phyloP scores from a whole-genome alignment of 2,329 filamentous ascomycete genomes.

The Macrophomina pseudophaseolina region DNA sequence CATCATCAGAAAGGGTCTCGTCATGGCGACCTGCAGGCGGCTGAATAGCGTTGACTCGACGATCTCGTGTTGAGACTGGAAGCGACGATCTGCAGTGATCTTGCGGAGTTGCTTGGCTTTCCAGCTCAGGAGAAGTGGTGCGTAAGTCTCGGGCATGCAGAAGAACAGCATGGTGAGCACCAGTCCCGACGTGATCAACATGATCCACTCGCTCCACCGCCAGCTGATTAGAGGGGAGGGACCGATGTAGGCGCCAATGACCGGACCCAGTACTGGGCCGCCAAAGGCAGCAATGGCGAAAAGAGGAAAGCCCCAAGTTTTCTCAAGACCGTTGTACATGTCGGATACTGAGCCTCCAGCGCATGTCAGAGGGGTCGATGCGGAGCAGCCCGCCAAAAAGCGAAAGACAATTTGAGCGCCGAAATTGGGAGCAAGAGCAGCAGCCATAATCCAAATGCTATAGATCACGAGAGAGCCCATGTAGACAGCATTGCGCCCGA shows the following conservation, averaged over 20 bases:
- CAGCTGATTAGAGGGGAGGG: conserved; percentile 42
- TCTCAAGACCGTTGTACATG: conserved; percentile 54
- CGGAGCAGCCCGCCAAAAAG: conserved; percentile 57
- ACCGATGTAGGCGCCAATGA: conserved; percentile 43
- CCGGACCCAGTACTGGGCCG: conserved; percentile 45
- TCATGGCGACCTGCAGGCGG: conserved; percentile 28
- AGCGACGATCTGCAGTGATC: conserved; percentile 44
- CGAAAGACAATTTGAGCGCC: conserved; percentile 55
- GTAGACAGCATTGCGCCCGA: conserved; percentile 52
- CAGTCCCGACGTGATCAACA: conserved; percentile 41
- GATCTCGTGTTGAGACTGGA: conserved; percentile 39
- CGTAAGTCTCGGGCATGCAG: conserved; percentile 57
- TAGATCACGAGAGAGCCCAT: conserved; percentile 52
- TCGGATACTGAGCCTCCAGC: conserved; percentile 55
- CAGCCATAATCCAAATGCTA: conserved; percentile 57
- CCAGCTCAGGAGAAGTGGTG: conserved; percentile 43
- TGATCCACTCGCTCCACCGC: conserved; percentile 47
- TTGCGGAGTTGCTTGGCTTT: conserved; percentile 38
- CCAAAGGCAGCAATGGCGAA: conserved; percentile 53
- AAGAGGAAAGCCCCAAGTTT: conserved; percentile 56
- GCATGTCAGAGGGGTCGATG: conserved; percentile 51
- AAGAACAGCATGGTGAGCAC: conserved; percentile 39
- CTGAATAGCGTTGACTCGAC: conserved; percentile 28
- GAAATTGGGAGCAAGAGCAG: conserved; percentile 53
- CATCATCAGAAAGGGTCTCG: conserved; percentile 38